Percentiles rank a stretch among this genome's conserved stretches.
Evolutionary conservation across 2,329 filamentous ascomycete species (phyloP).

Genomic region (Didymella exigua): DNA sequence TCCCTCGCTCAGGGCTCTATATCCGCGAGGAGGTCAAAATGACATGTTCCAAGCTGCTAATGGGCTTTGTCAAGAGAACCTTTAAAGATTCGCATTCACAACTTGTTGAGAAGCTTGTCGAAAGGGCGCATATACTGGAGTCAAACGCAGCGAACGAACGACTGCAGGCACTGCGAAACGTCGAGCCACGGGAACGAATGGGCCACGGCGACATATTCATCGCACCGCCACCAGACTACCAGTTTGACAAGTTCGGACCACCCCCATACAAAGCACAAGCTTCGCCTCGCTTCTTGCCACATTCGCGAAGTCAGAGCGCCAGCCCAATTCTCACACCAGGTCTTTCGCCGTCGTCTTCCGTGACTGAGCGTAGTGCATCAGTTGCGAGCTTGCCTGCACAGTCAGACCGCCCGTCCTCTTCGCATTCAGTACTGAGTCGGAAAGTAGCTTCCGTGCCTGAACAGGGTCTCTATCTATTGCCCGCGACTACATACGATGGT

Average conservation of each 20-base stretch:
- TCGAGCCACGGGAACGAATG: conserved; percentile 41
- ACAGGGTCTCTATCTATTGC: conserved; percentile 24
- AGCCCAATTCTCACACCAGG: conserved; percentile 25
- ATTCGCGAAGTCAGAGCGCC: conserved; percentile 31
- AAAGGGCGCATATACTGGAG: conserved; percentile 46
- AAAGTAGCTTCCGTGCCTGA: conserved; percentile 21
- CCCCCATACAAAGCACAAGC: conserved; percentile 12
- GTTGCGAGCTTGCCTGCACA: conserved; percentile 17
- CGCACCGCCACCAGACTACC: conserved; percentile 44
- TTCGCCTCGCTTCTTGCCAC: conserved; percentile 21
- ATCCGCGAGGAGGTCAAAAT: conserved; percentile 86
- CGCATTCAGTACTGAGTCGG: not conserved
- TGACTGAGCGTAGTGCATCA: conserved; percentile 17
- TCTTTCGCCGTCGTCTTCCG: conserved; percentile 26
- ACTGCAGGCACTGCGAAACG: conserved; percentile 36
- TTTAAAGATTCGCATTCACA: conserved; percentile 75
- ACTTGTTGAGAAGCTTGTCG: conserved; percentile 64
- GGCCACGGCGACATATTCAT: conserved; percentile 44
- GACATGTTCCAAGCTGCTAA: conserved; percentile 77
- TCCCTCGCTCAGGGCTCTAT: conserved; percentile 73
- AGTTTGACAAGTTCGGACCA: conserved; percentile 24
- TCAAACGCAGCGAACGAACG: conserved; percentile 42
- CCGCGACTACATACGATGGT: conserved; percentile 31
- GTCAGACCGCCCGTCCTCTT: conserved; percentile 9
- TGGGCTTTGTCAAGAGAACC: conserved; percentile 79